Evolutionary conservation across 208 protist genomes (phyloP).

Genomic region (Naegleria lovaniensis): DNA sequence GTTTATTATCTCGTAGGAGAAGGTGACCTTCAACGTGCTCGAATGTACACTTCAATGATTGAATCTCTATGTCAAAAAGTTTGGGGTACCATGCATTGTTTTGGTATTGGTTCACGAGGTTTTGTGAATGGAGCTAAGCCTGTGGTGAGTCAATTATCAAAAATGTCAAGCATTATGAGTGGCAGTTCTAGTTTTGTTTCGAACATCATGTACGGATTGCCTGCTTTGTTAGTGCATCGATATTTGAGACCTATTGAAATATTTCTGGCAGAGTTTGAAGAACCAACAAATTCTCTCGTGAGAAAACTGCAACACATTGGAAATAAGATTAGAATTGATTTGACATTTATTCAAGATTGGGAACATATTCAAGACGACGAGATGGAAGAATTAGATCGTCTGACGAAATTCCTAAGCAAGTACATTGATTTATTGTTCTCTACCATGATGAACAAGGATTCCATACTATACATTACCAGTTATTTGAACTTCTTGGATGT

Average conservation of each 20-base stretch:
- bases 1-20: background rate
- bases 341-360: background rate
- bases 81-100: background rate
- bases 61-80: background rate
- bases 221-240: background rate
- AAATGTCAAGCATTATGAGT: background rate
- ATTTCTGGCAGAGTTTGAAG: background rate
- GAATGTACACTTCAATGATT: background rate
- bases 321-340: slow-evolving; percentile 12
- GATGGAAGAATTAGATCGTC: background rate
- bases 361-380: background rate
- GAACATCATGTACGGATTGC: background rate
- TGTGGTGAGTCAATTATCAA: background rate
- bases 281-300: background rate
- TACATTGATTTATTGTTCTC: slow-evolving; percentile 1
- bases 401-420: background rate
- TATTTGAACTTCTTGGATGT: background rate
- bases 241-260: background rate
- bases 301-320: background rate
- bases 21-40: background rate
- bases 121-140: background rate
- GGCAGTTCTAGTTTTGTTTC: background rate
- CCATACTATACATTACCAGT: background rate
- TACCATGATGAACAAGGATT: background rate
- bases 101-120: background rate